Evolutionary conservation across 129 eudicot species (phyloP).

Genomic region (Saposhnikovia divaricata): DNA sequence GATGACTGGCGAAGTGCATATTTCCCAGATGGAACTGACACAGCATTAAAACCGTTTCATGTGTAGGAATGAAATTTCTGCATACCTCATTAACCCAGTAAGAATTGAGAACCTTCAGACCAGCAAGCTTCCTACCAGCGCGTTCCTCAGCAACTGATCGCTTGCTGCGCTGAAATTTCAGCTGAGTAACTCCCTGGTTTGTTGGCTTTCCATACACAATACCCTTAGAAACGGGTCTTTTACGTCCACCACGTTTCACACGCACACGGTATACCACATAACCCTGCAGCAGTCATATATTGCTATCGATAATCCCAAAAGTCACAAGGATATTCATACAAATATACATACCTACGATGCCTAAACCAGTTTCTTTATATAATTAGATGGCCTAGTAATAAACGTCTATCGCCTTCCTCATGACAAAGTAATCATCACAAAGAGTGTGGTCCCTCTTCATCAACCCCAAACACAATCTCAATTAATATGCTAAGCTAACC

Average conservation of each 20-base stretch:
- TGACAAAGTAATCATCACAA: background rate
- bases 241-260: slow-evolving; percentile 53
- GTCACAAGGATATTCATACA: background rate
- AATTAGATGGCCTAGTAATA: background rate
- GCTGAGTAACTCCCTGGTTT: slow-evolving; percentile 54
- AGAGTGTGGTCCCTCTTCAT: background rate
- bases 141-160: slow-evolving; percentile 55
- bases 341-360: background rate
- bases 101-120: slow-evolving; percentile 48
- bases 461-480: background rate
- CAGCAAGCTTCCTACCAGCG: slow-evolving; percentile 41
- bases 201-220: slow-evolving; percentile 49
- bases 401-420: background rate
- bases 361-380: too few relatives aligned
- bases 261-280: slow-evolving; percentile 47
- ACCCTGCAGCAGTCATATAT: slow-evolving; percentile 20
- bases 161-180: slow-evolving; percentile 53
- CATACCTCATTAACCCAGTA: slow-evolving; percentile 57
- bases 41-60: background rate
- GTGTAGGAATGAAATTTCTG: background rate
- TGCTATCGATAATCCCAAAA: background rate
- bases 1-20: background rate
- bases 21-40: background rate
- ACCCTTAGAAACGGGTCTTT: slow-evolving; percentile 54
- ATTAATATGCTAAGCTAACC: background rate